Evolutionary conservation across 2,329 filamentous ascomycete species (phyloP).

Genomic region (Trichophaea hybrida): DNA sequence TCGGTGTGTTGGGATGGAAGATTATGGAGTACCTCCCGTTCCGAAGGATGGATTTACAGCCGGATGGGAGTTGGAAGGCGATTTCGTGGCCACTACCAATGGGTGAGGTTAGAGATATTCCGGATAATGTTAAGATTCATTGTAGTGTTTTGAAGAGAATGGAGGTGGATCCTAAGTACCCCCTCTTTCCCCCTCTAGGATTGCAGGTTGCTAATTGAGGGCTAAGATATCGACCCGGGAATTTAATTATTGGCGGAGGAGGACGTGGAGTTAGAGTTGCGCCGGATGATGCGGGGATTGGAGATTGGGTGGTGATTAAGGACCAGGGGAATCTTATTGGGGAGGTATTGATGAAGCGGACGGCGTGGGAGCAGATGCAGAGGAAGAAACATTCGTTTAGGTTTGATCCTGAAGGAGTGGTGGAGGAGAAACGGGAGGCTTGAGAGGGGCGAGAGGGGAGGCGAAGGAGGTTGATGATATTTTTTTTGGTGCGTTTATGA

Average conservation of each 20-base stretch:
- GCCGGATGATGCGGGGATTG: constrained; percentile 48
- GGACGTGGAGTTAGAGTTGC: constrained; percentile 53
- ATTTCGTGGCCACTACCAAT: constrained; percentile 68
- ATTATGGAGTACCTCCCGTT: constrained; percentile 74
- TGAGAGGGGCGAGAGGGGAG: too few relatives aligned
- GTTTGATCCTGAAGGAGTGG: too few relatives aligned
- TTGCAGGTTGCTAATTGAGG: background rate
- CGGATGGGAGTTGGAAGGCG: constrained; percentile 61
- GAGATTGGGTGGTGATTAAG: constrained; percentile 54
- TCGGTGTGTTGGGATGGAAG: constrained; percentile 54
- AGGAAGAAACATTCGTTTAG: background rate
- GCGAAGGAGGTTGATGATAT: too few relatives aligned
- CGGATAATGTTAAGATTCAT: constrained; percentile 54
- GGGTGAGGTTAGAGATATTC: constrained; percentile 65
- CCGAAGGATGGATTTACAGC: constrained; percentile 60
- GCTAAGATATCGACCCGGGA: constrained; percentile 55
- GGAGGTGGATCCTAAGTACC: constrained; percentile 37
- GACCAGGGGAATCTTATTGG: constrained; percentile 51
- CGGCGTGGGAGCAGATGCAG: constrained; percentile 1
- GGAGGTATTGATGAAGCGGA: constrained; percentile 19
- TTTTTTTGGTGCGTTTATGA: too few relatives aligned
- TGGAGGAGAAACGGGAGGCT: too few relatives aligned
- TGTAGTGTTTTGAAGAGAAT: constrained; percentile 60
- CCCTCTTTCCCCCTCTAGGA: background rate
- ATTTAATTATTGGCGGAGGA: constrained; percentile 65